These are phyloP conservation scores for Sporobolomyces roseus DNA, from an alignment of 768 basidiomycete genomes.

Conservation along the genomic window DNA sequence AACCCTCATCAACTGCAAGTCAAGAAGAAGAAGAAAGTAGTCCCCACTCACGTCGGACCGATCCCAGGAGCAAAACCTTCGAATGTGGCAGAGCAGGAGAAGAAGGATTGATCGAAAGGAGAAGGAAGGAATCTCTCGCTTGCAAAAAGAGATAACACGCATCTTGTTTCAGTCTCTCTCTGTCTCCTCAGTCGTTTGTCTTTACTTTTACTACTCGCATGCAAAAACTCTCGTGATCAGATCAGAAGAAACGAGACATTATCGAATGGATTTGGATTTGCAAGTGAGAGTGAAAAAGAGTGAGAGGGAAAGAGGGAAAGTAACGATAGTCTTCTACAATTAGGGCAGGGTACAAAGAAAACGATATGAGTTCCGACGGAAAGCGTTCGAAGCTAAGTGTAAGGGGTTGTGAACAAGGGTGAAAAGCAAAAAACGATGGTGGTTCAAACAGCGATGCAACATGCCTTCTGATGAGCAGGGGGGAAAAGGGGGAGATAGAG, in stretches of 20 bases:
- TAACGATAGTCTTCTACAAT: not conserved
- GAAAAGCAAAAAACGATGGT: not conserved
- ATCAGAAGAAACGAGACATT: no score
- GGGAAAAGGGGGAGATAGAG: not conserved
- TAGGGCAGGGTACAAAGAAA: no score
- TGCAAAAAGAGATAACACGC: no score
- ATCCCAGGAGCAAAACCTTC: conserved; percentile 3
- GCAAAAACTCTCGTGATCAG: no score
- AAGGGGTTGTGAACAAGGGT: no score
- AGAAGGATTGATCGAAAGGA: conserved; percentile 8
- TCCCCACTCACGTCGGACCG: conserved; percentile 13
- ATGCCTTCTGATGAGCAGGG: not conserved
- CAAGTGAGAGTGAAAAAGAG: not conserved
- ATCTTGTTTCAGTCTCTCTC: not conserved
- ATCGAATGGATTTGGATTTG: not conserved
- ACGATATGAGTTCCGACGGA: no score
- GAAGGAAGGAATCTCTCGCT: no score
- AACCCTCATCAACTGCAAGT: not conserved
- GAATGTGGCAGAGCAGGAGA: not conserved
- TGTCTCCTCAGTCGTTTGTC: no score
- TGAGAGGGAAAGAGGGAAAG: not conserved
- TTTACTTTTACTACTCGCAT: no score
- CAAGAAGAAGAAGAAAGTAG: conserved; percentile 30
- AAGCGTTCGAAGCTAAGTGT: no score
- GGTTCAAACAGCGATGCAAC: not conserved